Base-by-base conservation (phyloP, 1,284 basidiomycete species). In the Cutaneotrichosporon curvatum region DNA sequence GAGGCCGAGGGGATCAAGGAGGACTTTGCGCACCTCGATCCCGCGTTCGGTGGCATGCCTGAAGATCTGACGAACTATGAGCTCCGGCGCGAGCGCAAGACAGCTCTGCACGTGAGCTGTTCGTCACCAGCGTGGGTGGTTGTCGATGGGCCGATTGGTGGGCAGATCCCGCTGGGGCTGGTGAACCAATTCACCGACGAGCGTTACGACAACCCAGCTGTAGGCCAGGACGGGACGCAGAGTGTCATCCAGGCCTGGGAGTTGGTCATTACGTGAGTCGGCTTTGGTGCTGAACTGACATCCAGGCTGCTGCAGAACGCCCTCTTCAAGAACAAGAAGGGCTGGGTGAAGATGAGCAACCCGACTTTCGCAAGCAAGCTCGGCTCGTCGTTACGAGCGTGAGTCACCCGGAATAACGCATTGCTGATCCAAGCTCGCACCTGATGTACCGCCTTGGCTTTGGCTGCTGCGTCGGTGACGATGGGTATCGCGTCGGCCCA, bases 261-360 rank as follows among this genome's bases (percentile, higher is more conserved):
- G 3, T 39, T 68, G 15, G 18, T 68, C 14, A 14, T 57, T 11
- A 67, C 62, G 63, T 63, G 37, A 58, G 64, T 59, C 2, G 23
- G 5, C 3, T 12, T 4, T 12, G n/a, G 15, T 3, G 9, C 34
- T 23, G 21, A 21, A 20, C 8, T 1, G 12, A 41, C 18, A n/a
- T 14, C 7, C 36, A 68, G 65, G 1, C 50, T 70, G 1, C 57
- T 70, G 3, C 45, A 46, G 25, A 70, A 70, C 41, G 57, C 67
- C 0, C 38, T 68, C 11, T 68, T 70, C 56, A 62, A 57, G 37
- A 56, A 56, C 18, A 60, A 67, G 30, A 45, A 62, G 20, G 65
- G 66, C 3, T 68, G 60, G 57, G 60, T 70, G 22, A 61, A 58
- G 37, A 47, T 70, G 19, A 47, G 57, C 20, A 68, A 65, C 51